Evolutionary conservation across 2,329 filamentous ascomycete species (phyloP), one percentile per base, ranked within the genome.

Genomic region (Fusarium verrucosum): DNA sequence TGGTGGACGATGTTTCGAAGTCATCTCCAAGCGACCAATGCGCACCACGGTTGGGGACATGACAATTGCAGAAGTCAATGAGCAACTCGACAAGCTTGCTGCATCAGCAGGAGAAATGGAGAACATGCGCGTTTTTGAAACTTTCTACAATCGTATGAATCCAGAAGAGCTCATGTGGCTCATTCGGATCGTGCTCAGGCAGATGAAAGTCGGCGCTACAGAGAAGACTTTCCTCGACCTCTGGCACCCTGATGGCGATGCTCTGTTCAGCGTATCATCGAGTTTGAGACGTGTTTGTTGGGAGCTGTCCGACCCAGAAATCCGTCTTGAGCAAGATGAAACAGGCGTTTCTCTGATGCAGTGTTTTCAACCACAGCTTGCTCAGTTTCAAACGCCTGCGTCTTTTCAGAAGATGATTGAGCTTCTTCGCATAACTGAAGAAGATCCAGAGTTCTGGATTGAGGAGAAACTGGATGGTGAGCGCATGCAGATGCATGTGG

Each of bases 391-490:
- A 75, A 91, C 91, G 83, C 86, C 91, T 30, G 88, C 89, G 0
- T 83, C 81, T 3, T 92, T 97, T 68, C 86, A 92, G 51, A 91
- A 88, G 72, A 92, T 96, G 85, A 87, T 96, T 2, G 81, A 87
- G 17, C 88, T 84, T 51, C 77, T 89, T 77, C 85, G 87, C 3
- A 82, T 85, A 0, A 89, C 87, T 0, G 85, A 89, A 22, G 88
- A 92, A 0, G 89, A 96, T 49, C 81, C 84, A 1, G 87, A 90
- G 10, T 99, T 96, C 73, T 98, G 94, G 93, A 95, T 98, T 43
- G 95, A 99, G 76, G 95, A 99, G 78, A 99, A 99, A 77, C 82
- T 99, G 10, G 95, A 99, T 69, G 95, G 95, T 2, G 95, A 99
- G 78, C 87, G 95, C 23, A 97, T 99, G 89, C 95, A 99, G 76